Evolutionary conservation across 352 stramenopile species (phyloP), one percentile per base, ranked within the genome.

Genomic region (Globisporangium irregulare): DNA sequence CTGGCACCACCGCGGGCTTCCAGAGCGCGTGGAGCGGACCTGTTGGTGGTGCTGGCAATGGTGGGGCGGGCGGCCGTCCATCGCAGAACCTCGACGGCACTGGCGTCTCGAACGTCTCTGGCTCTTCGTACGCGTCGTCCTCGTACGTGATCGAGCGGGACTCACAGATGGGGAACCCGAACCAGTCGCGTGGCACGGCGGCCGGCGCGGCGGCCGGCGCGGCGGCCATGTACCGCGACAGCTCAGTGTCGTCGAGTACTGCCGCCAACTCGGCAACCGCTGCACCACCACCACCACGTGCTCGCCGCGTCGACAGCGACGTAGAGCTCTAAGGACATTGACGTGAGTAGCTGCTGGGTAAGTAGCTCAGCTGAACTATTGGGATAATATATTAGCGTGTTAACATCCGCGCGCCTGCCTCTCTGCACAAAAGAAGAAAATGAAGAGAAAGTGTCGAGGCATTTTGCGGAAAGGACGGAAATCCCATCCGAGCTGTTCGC

Each of bases 271-370:
- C 36, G 48, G 32, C 50, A 34, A 27, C 36, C 46, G 60, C 62
- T 20, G 43, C 62, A 15, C 25, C 54, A 12, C 34, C 62, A 15
- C 25, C 54, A 12, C 34, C 59, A 9, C 78, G 72, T 15, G 68
- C 60, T 48, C 76, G 78, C 50, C 78, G 79, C 14, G 71, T 89
- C 10, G 82, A 89, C 64, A 91, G 81, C 64, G 82, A 91, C 43
- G 71, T 91, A 38, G 82, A 91, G 62, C 72, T 91, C 14, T 91
- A 79, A 68, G 12, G 32, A 22, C n/a, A 15, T 46, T 38, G 32
- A 4, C 4, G 2, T 14, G 12, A 43, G 36, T 5, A 34, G 9
- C 24, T 24, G 22, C 27, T 60, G 55, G 29, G 29, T 60, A 58
- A 58, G n/a, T 5, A 15, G 18, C 29, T 48, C 4, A 32, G 18